Base-by-base conservation (phyloP, 2,329 filamentous ascomycete genomes). In the Hypomyces rosellus region DNA sequence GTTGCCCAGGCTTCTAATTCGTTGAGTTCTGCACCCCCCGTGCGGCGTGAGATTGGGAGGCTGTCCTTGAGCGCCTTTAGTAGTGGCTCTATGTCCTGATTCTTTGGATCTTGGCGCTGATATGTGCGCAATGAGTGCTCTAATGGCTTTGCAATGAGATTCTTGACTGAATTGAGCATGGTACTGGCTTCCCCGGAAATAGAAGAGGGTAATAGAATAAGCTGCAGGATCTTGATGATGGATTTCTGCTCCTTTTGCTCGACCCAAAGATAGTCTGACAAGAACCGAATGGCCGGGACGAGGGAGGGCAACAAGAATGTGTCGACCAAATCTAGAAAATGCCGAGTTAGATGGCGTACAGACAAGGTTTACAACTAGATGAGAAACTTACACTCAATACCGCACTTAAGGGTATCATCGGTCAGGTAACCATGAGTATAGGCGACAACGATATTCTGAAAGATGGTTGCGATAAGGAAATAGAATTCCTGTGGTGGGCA, bases 401-500 rank as follows among this genome's bases (percentile, higher is more conserved):
- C 89, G 12, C 81, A 80, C 63, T 86, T 89, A 0, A 93, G 74
- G 34, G 76, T 80, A 37, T 90, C 85, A 41, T 89, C 80, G 1
- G 78, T 78, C 4, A 95, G 67, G 38, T 80, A 74, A 5, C 82
- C 82, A 1, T 76, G 75, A n/a, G 80, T 79, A 57, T 82, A 83
- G 1, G 86, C 88, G 34, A 86, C 71, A 0, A 89, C 79, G 39
- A 86, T 88, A 57, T 89, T 85, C 57, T 85, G 78, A 62, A 92
- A 90, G 0, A 93, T 70, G 0, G 86, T 85, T 1, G 89, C 86
- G 13, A 90, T 82, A 4, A 93, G 74, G 15, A 88, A 70, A 59
- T 92, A 92, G 63, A 93, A 93, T 37, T 90, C 84, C 61, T 91
- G 88, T 1, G 89, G 89, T 1, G 85, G 83, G 59, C 88, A 93